These are phyloP conservation scores for Saturnispora sanitii DNA, from an alignment of 805 yeast species.

Conservation along the genomic window DNA sequence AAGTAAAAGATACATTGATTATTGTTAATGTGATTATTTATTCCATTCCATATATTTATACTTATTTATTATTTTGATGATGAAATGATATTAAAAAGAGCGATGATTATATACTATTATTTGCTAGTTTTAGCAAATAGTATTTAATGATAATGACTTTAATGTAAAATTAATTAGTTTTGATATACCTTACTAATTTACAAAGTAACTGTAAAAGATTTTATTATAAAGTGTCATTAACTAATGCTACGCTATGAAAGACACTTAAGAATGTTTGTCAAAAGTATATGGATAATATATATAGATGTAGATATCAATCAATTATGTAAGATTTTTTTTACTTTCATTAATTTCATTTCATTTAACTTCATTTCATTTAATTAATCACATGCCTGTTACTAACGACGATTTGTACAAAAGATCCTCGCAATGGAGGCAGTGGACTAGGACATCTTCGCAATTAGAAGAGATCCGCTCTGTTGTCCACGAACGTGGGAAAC, in stretches of 20 bases:
- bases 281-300: no score
- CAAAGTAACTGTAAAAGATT: no score
- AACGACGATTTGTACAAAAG: constrained; percentile 84
- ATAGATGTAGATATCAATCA: no score
- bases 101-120: no score
- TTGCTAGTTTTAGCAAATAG: constrained; percentile 4
- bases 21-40: constrained; percentile 7
- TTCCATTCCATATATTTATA: constrained; percentile 14
- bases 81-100: constrained; percentile 12
- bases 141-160: constrained; percentile 1
- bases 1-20: no score
- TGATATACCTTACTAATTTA: no score
- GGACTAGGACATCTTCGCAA: constrained; percentile 70
- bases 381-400: constrained; percentile 28
- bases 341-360: neutral
- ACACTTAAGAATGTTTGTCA: no score
- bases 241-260: no score
- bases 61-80: constrained; percentile 16
- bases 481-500: constrained; percentile 48
- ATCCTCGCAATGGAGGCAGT: constrained; percentile 70
- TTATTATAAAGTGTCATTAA: no score
- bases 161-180: constrained; percentile 1
- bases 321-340: no score
- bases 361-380: constrained; percentile 1
- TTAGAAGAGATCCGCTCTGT: constrained; percentile 38